phyloP scores from a whole-genome alignment of 345 rosid genomes.

The Brassica nigra region DNA sequence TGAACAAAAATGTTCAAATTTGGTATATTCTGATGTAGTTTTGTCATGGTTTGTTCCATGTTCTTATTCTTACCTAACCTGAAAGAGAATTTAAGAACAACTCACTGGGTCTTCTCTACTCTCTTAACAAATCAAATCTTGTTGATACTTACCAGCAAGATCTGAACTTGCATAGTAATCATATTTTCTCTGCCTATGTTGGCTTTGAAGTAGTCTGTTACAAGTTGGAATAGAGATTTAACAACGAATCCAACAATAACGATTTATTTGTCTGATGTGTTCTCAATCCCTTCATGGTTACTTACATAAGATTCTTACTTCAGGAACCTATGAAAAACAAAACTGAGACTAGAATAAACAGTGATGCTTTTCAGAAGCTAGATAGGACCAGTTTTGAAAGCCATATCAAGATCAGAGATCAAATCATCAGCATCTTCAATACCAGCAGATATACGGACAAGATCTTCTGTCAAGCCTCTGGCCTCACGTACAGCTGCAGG shows the following conservation, averaged over 20 bases:
- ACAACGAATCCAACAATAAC: neutral
- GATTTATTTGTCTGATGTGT: slow-evolving; percentile 8
- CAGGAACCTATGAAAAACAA: slow-evolving; percentile 23
- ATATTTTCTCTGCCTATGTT: slow-evolving; percentile 6
- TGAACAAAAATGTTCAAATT: slow-evolving; percentile 13
- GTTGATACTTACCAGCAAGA: slow-evolving; percentile 5
- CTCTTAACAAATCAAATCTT: neutral
- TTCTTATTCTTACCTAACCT: slow-evolving; percentile 36
- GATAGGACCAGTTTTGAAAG: slow-evolving; percentile 63
- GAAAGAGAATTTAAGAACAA: slow-evolving; percentile 34
- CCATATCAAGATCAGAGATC: slow-evolving; percentile 73
- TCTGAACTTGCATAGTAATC: neutral
- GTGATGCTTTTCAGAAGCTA: slow-evolving; percentile 10
- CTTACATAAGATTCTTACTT: slow-evolving; percentile 19
- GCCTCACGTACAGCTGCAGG: slow-evolving; percentile 77
- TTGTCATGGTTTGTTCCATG: slow-evolving; percentile 35
- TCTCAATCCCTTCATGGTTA: neutral
- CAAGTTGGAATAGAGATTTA: neutral
- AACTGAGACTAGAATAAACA: neutral
- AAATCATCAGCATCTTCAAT: slow-evolving; percentile 90
- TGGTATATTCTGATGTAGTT: slow-evolving; percentile 28
- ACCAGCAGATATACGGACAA: slow-evolving; percentile 81
- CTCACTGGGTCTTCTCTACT: slow-evolving; percentile 4
- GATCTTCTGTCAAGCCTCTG: slow-evolving; percentile 90
- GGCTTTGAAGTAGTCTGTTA: slow-evolving; percentile 10